These are phyloP conservation scores for Dimargaris cristalligena DNA, from an alignment of 192 early-diverging fungal species.

Conservation along the genomic window DNA sequence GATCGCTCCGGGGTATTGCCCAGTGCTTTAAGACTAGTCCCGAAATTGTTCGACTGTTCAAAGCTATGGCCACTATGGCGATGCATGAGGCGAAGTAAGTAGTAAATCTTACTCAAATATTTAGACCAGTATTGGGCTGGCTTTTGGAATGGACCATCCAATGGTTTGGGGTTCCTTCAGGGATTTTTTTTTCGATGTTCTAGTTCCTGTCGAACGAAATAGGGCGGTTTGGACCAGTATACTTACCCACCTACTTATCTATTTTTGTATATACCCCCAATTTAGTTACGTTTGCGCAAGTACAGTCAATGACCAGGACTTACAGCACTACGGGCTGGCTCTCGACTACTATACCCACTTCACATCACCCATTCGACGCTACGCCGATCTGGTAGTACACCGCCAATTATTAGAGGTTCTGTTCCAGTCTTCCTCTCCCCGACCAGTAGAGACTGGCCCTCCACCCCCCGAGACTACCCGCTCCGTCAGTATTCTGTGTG, in stretches of 20 bases:
- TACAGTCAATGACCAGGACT: slow-evolving; percentile 22
- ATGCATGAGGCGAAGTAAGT: slow-evolving; percentile 48
- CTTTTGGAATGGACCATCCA: too few species aligned
- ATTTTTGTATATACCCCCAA: too few species aligned
- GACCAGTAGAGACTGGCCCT: background rate
- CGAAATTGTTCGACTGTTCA: slow-evolving; percentile 38
- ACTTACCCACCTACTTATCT: too few species aligned
- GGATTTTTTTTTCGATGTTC: too few species aligned
- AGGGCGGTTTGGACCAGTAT: too few species aligned
- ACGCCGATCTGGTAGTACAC: slow-evolving; percentile 68
- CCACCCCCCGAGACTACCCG: slow-evolving; percentile 13
- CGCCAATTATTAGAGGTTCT: slow-evolving; percentile 42
- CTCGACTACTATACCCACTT: slow-evolving; percentile 67
- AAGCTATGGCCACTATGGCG: slow-evolving; percentile 57
- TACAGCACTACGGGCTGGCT: slow-evolving; percentile 58
- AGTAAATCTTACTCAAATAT: too few species aligned
- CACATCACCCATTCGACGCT: slow-evolving; percentile 65
- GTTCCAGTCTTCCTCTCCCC: background rate
- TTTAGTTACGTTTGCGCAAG: slow-evolving; percentile 52
- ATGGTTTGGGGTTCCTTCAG: too few species aligned
- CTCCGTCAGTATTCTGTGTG: slow-evolving; percentile 23
- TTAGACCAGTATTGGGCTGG: too few species aligned
- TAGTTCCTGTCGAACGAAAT: too few species aligned
- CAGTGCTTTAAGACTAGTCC: slow-evolving; percentile 23
- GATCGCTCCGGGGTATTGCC: slow-evolving; percentile 33